These are phyloP conservation scores for Mycocalia duriaeana DNA, from an alignment of 1,284 basidiomycete genomes.

Conservation along the genomic window DNA sequence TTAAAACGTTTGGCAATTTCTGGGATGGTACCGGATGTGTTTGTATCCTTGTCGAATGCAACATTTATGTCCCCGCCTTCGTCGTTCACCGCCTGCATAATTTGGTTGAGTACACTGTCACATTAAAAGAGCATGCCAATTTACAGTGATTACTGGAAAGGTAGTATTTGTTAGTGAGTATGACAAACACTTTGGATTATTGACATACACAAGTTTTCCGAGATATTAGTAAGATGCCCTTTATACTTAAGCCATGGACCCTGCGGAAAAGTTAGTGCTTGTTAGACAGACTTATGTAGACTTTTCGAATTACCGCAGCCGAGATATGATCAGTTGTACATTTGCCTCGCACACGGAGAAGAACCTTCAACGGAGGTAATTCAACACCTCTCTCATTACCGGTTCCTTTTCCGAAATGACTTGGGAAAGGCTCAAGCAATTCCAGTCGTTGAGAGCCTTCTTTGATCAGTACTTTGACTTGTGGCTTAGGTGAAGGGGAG, in stretches of 20 bases:
- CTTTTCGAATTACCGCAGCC: too few species aligned
- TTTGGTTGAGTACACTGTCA: conserved; percentile 3
- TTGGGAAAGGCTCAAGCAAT: conserved; percentile 84
- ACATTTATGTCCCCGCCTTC: conserved; percentile 89
- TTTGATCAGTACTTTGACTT: conserved; percentile 84
- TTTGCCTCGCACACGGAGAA: too few species aligned
- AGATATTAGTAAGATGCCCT: conserved; percentile 92
- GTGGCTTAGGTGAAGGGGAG: conserved; percentile 74
- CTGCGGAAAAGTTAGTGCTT: too few species aligned
- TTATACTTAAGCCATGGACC: conserved; percentile 99
- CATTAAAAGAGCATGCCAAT: conserved; percentile 5
- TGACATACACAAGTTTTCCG: conserved; percentile 87
- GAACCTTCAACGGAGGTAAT: too few species aligned
- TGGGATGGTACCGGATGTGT: conserved; percentile 78
- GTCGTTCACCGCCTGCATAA: conserved; percentile 76
- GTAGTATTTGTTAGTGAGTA: background rate
- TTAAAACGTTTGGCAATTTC: conserved; percentile 86
- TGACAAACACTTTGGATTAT: background rate
- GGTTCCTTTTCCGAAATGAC: conserved; percentile 95
- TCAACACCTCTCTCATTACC: too few species aligned
- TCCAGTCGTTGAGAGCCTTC: conserved; percentile 97
- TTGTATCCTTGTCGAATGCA: conserved; percentile 73
- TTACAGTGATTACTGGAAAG: conserved; percentile 37
- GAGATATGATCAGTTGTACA: conserved; percentile 95
- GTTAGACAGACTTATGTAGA: too few species aligned